These are phyloP conservation scores for Dictyostelium firmibasis DNA, from an alignment of 78 protist species.

Conservation along the genomic window DNA sequence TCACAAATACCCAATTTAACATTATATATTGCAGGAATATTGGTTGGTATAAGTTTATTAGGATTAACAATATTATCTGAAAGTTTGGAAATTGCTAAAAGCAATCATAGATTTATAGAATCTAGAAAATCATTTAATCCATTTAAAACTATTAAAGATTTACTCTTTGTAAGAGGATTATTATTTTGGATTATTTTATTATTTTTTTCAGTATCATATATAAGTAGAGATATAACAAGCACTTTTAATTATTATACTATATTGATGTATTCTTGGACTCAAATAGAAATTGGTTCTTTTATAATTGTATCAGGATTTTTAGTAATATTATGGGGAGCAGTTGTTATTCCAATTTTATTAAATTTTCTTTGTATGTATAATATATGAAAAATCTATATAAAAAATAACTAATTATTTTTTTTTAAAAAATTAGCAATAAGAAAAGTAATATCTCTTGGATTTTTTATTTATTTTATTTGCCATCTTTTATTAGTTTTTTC, in stretches of 20 bases:
- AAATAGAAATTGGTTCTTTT: not conserved
- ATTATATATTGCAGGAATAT: not conserved
- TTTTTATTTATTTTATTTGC: not conserved
- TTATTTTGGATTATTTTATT: not conserved
- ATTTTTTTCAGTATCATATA: not conserved
- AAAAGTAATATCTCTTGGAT: not conserved
- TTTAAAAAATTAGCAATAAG: conserved; percentile 2
- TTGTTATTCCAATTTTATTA: not conserved
- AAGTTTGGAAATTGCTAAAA: not conserved
- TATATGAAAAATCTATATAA: too few relatives aligned
- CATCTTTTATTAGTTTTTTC: conserved; percentile 2
- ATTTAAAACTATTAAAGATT: not conserved
- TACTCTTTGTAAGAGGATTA: not conserved
- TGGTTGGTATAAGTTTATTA: not conserved
- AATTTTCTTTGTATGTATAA: conserved; percentile 22
- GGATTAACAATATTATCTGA: not conserved
- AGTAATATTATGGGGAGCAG: not conserved
- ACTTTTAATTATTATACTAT: not conserved
- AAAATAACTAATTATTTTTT: not conserved
- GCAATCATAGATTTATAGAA: not conserved
- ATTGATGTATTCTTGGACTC: not conserved
- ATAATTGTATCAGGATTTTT: not conserved
- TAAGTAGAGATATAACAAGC: not conserved
- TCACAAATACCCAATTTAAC: not conserved
- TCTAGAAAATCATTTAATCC: not conserved